phyloP scores from a whole-genome alignment of 305 asterid species.

The Solanum hybrid region DNA sequence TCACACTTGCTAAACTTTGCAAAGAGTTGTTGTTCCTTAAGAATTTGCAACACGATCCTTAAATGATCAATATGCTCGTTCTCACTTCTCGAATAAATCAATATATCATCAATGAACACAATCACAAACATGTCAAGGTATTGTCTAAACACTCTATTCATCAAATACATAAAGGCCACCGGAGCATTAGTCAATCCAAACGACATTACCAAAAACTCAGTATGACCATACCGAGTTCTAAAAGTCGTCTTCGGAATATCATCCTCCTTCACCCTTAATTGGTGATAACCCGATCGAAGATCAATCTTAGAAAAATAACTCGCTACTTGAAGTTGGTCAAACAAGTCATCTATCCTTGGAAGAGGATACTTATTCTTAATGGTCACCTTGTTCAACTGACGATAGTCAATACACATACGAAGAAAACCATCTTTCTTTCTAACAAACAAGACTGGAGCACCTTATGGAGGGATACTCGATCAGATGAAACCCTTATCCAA shows the following conservation, averaged over 20 bases:
- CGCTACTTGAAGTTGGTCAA: background rate
- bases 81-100: background rate
- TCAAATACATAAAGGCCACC: background rate
- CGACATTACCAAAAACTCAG: no score
- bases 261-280: background rate
- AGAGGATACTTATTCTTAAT: background rate
- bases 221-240: background rate
- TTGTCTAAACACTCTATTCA: background rate
- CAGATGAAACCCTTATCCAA: background rate
- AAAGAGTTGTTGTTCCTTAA: no score
- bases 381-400: background rate
- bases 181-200: background rate
- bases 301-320: background rate
- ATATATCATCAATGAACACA: no score
- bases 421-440: background rate
- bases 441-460: background rate
- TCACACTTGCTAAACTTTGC: background rate
- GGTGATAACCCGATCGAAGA: background rate
- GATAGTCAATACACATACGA: background rate
- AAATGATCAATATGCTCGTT: background rate
- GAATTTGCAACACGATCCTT: background rate
- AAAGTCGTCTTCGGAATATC: no score
- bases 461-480: background rate
- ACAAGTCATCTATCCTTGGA: background rate
- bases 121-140: background rate